phyloP scores from a whole-genome alignment of 441 rosid species.

The Francoa sonchifolia region DNA sequence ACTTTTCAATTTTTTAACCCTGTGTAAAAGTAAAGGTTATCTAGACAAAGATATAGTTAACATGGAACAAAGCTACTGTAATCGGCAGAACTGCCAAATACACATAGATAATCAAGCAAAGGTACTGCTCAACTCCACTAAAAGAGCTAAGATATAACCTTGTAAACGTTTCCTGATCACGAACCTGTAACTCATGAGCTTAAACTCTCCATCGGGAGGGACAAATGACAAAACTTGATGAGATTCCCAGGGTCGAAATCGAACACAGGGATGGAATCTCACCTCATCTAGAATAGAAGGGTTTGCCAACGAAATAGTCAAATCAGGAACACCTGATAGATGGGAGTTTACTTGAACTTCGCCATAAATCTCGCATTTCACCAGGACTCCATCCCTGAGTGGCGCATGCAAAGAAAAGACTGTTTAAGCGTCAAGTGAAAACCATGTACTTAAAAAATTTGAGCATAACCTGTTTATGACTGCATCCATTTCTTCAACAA shows the following conservation, averaged over 20 bases:
- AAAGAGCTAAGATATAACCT: background rate
- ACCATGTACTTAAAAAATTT: background rate
- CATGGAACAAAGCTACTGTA: background rate
- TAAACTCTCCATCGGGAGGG: slow-evolving; percentile 94
- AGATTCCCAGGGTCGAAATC: slow-evolving; percentile 88
- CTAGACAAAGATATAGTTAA: background rate
- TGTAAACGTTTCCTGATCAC: slow-evolving; percentile 1
- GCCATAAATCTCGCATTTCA: slow-evolving; percentile 81
- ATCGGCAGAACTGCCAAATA: too few relatives aligned
- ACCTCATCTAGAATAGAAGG: slow-evolving; percentile 67
- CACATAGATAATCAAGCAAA: too few relatives aligned
- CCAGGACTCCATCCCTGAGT: slow-evolving; percentile 68
- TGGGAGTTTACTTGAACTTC: slow-evolving; percentile 81
- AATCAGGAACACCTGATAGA: slow-evolving; percentile 88
- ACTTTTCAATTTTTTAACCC: slow-evolving; percentile 77
- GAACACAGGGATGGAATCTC: slow-evolving; percentile 88
- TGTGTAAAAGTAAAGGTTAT: slow-evolving; percentile 12
- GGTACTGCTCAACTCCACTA: background rate
- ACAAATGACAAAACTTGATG: slow-evolving; percentile 84
- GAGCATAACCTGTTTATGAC: slow-evolving; percentile 52
- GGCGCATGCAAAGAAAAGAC: slow-evolving; percentile 14
- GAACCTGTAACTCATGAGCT: slow-evolving; percentile 93
- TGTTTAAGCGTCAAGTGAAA: slow-evolving; percentile 2
- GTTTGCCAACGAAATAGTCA: slow-evolving; percentile 74
- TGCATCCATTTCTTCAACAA: slow-evolving; percentile 92